Evolutionary conservation across 306 rosid genomes (phyloP).

Genomic region (Boehmeria nivea): DNA sequence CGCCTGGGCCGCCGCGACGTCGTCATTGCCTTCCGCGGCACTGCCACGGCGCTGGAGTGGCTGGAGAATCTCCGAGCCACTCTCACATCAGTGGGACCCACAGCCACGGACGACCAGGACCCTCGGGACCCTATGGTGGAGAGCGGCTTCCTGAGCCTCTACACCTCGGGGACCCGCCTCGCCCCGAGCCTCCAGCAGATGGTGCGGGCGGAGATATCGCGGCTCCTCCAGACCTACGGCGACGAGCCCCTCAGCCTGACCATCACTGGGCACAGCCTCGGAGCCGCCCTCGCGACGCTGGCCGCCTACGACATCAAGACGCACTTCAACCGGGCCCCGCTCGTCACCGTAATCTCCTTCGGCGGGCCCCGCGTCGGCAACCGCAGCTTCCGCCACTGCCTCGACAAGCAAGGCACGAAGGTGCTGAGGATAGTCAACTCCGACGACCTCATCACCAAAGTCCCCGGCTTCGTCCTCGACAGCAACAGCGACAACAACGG

Average conservation of each 20-base stretch:
- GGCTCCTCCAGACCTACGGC: conserved; percentile 40
- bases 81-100: conserved; percentile 20
- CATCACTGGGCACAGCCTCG: conserved; percentile 85
- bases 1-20: conserved; percentile 78
- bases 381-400: conserved; percentile 33
- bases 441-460: conserved; percentile 51
- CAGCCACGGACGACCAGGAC: background rate
- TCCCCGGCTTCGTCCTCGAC: conserved; percentile 55
- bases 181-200: conserved; percentile 48
- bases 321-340: conserved; percentile 26
- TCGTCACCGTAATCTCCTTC: conserved; percentile 63
- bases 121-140: conserved; percentile 53
- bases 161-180: conserved; percentile 35
- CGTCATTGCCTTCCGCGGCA: conserved; percentile 65
- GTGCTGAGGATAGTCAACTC: conserved; percentile 65
- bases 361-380: conserved; percentile 82
- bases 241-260: conserved; percentile 62
- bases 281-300: conserved; percentile 81
- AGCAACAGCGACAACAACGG: background rate
- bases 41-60: conserved; percentile 84
- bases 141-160: conserved; percentile 74
- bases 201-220: conserved; percentile 44
- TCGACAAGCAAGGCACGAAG: conserved; percentile 46
- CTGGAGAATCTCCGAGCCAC: conserved; percentile 72
- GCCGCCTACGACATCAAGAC: conserved; percentile 49